Evolutionary conservation across 306 rosid genomes (phyloP).

Genomic region (Corylus avellana): DNA sequence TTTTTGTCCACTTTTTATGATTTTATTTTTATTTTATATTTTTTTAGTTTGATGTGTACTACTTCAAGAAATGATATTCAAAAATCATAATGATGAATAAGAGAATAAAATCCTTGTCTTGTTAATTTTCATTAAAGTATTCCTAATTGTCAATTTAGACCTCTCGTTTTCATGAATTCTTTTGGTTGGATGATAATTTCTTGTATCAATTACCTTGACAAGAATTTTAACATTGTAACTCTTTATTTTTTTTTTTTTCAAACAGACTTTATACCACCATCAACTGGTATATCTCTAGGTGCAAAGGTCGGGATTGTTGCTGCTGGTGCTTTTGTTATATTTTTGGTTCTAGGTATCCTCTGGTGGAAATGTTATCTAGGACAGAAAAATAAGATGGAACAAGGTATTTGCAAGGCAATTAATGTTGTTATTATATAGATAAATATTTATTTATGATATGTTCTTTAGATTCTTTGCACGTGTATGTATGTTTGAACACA

Average conservation of each 20-base stretch:
- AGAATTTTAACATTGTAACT: not conserved
- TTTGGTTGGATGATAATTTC: not conserved
- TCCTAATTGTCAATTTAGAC: no score
- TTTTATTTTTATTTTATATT: no score
- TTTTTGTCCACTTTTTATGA: not conserved
- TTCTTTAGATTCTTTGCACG: not conserved
- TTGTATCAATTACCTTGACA: not conserved
- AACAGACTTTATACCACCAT: constrained; percentile 32
- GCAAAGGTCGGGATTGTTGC: constrained; percentile 33
- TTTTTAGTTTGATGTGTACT: not conserved
- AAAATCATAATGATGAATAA: not conserved
- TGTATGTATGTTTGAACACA: no score
- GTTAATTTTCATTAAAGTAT: no score
- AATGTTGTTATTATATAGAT: no score
- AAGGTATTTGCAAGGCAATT: constrained; percentile 30
- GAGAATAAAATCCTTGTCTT: not conserved
- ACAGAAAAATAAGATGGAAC: constrained; percentile 23
- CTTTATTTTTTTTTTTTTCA: not conserved
- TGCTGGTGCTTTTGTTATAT: constrained; percentile 24
- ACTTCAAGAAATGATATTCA: not conserved
- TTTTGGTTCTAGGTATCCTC: constrained; percentile 25
- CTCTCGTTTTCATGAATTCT: not conserved
- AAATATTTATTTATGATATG: no score
- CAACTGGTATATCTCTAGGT: constrained; percentile 22
- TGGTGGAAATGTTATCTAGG: constrained; percentile 32